These are phyloP conservation scores for Blastocrithidia nonstop DNA, from an alignment of 208 protist genomes.

Conservation along the genomic window DNA sequence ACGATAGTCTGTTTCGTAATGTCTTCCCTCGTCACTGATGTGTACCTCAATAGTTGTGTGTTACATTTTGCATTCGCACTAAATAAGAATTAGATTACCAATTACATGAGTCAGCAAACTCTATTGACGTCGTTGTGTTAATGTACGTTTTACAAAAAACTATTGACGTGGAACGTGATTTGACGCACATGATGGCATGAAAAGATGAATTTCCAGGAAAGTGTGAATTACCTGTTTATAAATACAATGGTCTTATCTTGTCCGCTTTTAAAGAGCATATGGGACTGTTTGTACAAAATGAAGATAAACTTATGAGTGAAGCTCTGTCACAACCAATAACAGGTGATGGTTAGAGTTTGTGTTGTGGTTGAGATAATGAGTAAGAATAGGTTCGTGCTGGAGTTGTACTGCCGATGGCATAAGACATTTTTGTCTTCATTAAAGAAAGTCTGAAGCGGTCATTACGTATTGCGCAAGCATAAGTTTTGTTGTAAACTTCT, in stretches of 20 bases:
- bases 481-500: constrained; percentile 77
- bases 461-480: constrained; percentile 68
- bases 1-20: constrained; percentile 53
- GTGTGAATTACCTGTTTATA: constrained; percentile 49
- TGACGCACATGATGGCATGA: constrained; percentile 69
- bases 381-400: constrained; percentile 36
- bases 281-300: constrained; percentile 61
- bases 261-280: constrained; percentile 75
- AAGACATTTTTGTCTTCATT: constrained; percentile 86
- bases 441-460: constrained; percentile 76
- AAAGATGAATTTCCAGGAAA: constrained; percentile 41
- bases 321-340: constrained; percentile 67
- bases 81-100: constrained; percentile 76
- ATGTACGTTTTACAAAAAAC: constrained; percentile 86
- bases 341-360: constrained; percentile 56
- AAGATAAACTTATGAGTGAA: constrained; percentile 73
- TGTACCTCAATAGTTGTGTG: constrained; percentile 80
- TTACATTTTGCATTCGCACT: constrained; percentile 84
- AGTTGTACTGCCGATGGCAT: constrained; percentile 51
- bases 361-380: constrained; percentile 48
- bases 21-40: constrained; percentile 86
- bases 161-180: constrained; percentile 85
- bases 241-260: constrained; percentile 71
- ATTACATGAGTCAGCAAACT: constrained; percentile 31
- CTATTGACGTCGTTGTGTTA: constrained; percentile 77